A percentile compares a stretch with the other conserved stretches of the same genome.
phyloP scores from a whole-genome alignment of 257 asterid species.

The Nicotiana tomentosiformis region DNA sequence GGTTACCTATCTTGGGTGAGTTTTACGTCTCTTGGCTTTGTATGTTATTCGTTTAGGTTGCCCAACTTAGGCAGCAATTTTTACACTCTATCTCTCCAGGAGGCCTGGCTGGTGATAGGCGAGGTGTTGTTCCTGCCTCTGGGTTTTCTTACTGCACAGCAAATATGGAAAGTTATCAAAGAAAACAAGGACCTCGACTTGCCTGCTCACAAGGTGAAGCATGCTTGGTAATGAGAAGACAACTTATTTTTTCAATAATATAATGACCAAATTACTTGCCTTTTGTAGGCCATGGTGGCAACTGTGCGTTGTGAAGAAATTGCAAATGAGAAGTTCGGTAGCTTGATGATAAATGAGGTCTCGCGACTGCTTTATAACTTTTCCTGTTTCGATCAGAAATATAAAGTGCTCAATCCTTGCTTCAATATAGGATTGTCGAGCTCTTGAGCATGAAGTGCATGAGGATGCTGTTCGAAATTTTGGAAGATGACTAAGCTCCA shows the following conservation, averaged over 20 bases:
- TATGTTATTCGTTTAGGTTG: slow-evolving; percentile 25
- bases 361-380: neutral
- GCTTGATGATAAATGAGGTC: slow-evolving; percentile 38
- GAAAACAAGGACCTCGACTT: slow-evolving; percentile 63
- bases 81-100: slow-evolving; percentile 48
- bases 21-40: slow-evolving; percentile 1
- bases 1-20: neutral
- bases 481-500: slow-evolving; percentile 41
- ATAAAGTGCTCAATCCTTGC: slow-evolving; percentile 7
- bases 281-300: slow-evolving; percentile 51
- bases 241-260: neutral
- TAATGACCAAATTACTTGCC: neutral
- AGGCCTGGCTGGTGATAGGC: slow-evolving; percentile 57
- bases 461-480: slow-evolving; percentile 33
- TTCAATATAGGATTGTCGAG: slow-evolving; percentile 35
- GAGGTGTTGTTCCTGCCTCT: slow-evolving; percentile 51
- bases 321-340: slow-evolving; percentile 40
- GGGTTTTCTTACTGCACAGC: slow-evolving; percentile 41
- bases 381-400: slow-evolving; percentile 10
- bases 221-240: neutral
- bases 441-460: slow-evolving; percentile 39
- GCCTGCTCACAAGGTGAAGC: slow-evolving; percentile 46
- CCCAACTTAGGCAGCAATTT: slow-evolving; percentile 44
- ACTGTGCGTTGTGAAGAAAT: slow-evolving; percentile 60
- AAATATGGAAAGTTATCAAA: slow-evolving; percentile 48